phyloP scores from a whole-genome alignment of 2,329 filamentous ascomycete species.

The Cercospora zeae-maydis region DNA sequence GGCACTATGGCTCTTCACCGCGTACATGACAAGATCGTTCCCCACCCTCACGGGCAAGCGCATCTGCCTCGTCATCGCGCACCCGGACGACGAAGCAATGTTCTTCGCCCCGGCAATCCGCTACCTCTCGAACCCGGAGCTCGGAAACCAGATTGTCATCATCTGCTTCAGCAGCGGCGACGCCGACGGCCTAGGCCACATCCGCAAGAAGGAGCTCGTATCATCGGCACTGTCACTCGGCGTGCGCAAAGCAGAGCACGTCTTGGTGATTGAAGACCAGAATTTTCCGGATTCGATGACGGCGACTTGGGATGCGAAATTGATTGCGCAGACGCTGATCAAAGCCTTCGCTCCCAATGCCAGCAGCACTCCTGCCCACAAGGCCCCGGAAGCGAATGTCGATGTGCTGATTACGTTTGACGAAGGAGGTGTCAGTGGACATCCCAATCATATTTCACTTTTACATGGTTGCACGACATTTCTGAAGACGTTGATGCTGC shows the following conservation, averaged over 20 bases:
- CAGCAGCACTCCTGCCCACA: constrained; percentile 40
- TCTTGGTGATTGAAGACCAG: constrained; percentile 76
- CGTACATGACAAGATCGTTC: constrained; percentile 49
- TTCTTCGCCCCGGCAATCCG: constrained; percentile 91
- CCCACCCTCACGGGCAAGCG: constrained; percentile 74
- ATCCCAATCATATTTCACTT: constrained; percentile 90
- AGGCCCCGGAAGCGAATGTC: constrained; percentile 56
- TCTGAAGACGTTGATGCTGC: constrained; percentile 61
- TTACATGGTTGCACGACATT: constrained; percentile 78
- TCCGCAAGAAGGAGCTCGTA: constrained; percentile 76
- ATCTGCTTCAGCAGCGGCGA: constrained; percentile 89
- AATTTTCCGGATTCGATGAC: constrained; percentile 91
- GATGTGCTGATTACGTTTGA: constrained; percentile 92
- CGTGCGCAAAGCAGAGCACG: constrained; percentile 68
- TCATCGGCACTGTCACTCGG: constrained; percentile 77
- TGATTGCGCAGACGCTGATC: constrained; percentile 67
- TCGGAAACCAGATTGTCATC: constrained; percentile 90
- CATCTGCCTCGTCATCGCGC: constrained; percentile 88
- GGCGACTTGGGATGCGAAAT: constrained; percentile 66
- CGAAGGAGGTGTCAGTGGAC: constrained; percentile 71
- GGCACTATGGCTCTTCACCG: constrained; percentile 48
- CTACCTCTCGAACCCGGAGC: constrained; percentile 72
- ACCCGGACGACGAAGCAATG: constrained; percentile 99
- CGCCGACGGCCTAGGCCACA: constrained; percentile 80
- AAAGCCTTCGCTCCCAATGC: constrained; percentile 70